Base-by-base conservation (phyloP, 495 filamentous ascomycete genomes). In the Lophiotrema nucula region DNA sequence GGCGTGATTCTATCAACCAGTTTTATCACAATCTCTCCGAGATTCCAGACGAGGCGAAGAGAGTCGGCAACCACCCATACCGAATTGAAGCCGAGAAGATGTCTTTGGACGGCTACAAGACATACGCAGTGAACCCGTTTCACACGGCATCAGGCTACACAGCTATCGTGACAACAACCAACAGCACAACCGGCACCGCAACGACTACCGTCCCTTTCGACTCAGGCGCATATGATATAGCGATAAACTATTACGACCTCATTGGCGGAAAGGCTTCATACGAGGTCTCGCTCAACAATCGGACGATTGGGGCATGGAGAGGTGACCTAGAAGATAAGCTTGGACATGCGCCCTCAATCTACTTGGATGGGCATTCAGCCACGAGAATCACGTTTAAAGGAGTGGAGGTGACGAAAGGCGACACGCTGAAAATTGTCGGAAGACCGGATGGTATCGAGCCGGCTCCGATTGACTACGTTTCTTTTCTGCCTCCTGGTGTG, bases 381-480 rank as follows among this genome's bases (percentile, higher is more conserved):
- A 84, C 77, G 5, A 69, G 86, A 11, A 74, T 85, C 21, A 86
- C 78, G 1, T 85, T 88, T 51, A 66, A 64, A 8, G 67, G 67
- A 0, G 70, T 88, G 0, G 58, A 73, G 41, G 69, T 87, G 13
- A 65, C 64, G 21, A 76, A 76, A 64, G 83, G 83, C 0, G 79
- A 83, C 69, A 65, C 71, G 47, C 56, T 88, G 60, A 85, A 79
- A 66, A 79, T 88, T 67, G 75, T 82, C 11, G 81, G 83, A 0
- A 69, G 42, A 37, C 77, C 84, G 8, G 73, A 87, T 70, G 84
- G 84, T 0, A 68, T 72, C 33, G 85, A 88, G 72, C 72, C 72
- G 21, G 85, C 85, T 38, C 81, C 83, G 38, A 42, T 89, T 64
- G 86, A 89, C 70, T 89, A 88, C 72, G 70, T 89, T 43, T 73